phyloP scores from a whole-genome alignment of 768 basidiomycete genomes.

The Pisolithus microcarpus region DNA sequence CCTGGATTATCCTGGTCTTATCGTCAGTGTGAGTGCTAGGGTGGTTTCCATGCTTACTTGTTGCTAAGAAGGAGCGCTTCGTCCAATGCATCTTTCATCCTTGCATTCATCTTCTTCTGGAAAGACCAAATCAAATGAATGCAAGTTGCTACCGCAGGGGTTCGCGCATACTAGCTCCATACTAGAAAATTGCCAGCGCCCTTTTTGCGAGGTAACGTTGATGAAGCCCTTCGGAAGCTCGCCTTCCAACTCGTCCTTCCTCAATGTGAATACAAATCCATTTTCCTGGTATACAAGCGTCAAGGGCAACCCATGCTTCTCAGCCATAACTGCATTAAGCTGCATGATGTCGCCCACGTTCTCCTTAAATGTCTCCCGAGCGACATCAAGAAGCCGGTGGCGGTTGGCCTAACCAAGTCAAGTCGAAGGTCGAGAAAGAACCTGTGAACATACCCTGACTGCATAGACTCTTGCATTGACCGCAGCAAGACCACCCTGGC shows the following conservation, averaged over 20 bases:
- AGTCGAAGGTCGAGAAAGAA: not conserved
- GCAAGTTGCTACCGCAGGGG: not conserved
- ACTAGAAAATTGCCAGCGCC: constrained; percentile 68
- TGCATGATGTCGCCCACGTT: constrained; percentile 84
- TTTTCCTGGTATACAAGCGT: constrained; percentile 62
- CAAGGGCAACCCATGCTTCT: constrained; percentile 59
- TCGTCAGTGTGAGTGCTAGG: not conserved
- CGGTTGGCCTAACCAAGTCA: constrained; percentile 49
- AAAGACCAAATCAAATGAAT: not conserved
- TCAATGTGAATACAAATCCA: constrained; percentile 68
- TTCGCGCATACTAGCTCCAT: constrained; percentile 64
- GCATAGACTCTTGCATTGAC: constrained; percentile 85
- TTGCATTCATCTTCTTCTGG: constrained; percentile 81
- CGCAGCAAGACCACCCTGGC: constrained; percentile 62
- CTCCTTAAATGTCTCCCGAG: constrained; percentile 90
- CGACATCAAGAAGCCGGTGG: constrained; percentile 86
- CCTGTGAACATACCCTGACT: constrained; percentile 45
- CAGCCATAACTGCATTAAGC: constrained; percentile 50
- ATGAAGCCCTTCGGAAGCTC: constrained; percentile 65
- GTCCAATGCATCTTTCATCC: constrained; percentile 87
- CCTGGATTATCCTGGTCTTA: constrained; percentile 61
- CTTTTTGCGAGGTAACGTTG: constrained; percentile 58
- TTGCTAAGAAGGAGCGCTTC: constrained; percentile 85
- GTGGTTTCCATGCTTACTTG: constrained; percentile 36
- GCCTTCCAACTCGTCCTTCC: constrained; percentile 46